Percentiles rank a stretch among this genome's conserved stretches.
Conservation (phyloP, 768 basidiomycete genomes). For the Pisolithus tinctorius region DNA sequence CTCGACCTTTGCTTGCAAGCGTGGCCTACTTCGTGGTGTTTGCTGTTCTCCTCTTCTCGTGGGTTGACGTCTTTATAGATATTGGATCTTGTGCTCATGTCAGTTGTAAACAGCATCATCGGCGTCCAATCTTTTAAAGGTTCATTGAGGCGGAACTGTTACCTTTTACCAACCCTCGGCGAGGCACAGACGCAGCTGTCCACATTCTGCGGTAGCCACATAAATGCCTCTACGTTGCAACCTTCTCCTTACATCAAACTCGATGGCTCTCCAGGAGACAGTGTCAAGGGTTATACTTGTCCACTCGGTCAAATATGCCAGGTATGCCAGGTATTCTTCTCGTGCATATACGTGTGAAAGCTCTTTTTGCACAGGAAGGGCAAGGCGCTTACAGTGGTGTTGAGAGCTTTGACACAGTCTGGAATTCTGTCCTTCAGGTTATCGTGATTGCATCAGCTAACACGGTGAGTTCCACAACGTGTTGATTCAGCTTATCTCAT, state of each 20-base stretch:
- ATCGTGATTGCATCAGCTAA: slow-evolving; percentile 77
- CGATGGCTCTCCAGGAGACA: slow-evolving; percentile 31
- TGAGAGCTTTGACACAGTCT: slow-evolving; percentile 86
- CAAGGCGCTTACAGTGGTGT: slow-evolving; percentile 59
- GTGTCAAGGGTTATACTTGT: slow-evolving; percentile 82
- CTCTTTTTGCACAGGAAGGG: slow-evolving; percentile 38
- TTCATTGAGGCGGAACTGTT: slow-evolving; percentile 63
- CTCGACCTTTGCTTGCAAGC: slow-evolving; percentile 80
- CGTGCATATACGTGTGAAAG: neutral
- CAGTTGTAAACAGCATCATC: slow-evolving; percentile 49
- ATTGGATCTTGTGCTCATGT: neutral
- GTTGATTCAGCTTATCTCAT: neutral
- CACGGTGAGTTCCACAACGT: slow-evolving; percentile 41
- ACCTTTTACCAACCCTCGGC: slow-evolving; percentile 48
- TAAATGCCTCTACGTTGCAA: slow-evolving; percentile 52
- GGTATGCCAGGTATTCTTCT: slow-evolving; percentile 32
- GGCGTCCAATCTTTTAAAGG: slow-evolving; percentile 94
- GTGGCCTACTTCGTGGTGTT: slow-evolving; percentile 91
- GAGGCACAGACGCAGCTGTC: slow-evolving; percentile 40
- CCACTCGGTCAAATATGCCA: slow-evolving; percentile 79
- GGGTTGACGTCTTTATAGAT: slow-evolving; percentile 17
- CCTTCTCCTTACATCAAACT: slow-evolving; percentile 35
- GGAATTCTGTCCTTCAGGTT: slow-evolving; percentile 74
- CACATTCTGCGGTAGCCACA: slow-evolving; percentile 77
- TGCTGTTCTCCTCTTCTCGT: slow-evolving; percentile 86